A percentile compares a stretch with the other conserved stretches of the same genome.
phyloP scores from a whole-genome alignment of 2,329 filamentous ascomycete species.

The Trichoderma sp. region DNA sequence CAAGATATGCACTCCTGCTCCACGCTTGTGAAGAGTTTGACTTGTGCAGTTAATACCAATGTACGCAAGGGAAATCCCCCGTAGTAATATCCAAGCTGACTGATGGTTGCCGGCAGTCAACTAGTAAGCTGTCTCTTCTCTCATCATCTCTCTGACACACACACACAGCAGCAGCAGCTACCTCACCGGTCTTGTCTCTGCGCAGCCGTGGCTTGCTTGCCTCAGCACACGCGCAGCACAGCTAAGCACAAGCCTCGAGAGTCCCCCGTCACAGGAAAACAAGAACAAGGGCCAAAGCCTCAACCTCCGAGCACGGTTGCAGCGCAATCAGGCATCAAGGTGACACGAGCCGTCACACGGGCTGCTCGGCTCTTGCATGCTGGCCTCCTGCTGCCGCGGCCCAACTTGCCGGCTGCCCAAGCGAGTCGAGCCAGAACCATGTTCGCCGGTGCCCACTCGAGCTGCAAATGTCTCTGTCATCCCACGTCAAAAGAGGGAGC shows the following conservation, averaged over 20 bases:
- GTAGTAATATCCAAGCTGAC: not conserved
- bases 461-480: conserved; percentile 13
- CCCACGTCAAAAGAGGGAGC: conserved; percentile 1
- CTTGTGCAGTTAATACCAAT: not conserved
- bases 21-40: conserved; percentile 6
- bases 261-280: not conserved
- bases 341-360: conserved; percentile 18
- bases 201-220: conserved; percentile 13
- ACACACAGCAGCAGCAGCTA: not conserved
- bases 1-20: not conserved
- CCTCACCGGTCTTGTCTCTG: conserved; percentile 9
- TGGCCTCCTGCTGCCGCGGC: conserved; percentile 12
- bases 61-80: not conserved
- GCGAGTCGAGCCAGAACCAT: conserved; percentile 17
- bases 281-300: not conserved
- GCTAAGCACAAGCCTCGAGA: not conserved
- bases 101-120: not conserved
- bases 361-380: conserved; percentile 12
- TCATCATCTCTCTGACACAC: not conserved
- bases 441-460: conserved; percentile 15
- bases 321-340: conserved; percentile 16
- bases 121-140: not conserved
- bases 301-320: not conserved
- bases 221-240: not conserved
- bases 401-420: conserved; percentile 16